Conservation (phyloP, 108 stramenopile genomes). For the Schizochytrium sp. region DNA sequence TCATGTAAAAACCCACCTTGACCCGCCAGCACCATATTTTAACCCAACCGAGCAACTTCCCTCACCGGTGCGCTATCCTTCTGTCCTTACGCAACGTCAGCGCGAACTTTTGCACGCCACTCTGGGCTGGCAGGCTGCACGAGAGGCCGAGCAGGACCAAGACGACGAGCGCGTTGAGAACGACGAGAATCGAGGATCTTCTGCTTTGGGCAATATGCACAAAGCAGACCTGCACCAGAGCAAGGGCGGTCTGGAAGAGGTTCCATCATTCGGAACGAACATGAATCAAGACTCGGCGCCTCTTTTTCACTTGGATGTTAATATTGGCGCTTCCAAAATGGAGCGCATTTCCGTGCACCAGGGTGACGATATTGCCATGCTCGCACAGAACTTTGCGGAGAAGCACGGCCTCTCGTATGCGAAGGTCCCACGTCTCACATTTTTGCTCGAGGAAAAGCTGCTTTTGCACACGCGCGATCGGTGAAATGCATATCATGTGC, state of each 20-base stretch:
- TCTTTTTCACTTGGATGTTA: not conserved
- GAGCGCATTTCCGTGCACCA: not conserved
- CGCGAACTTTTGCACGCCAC: conserved; percentile 7
- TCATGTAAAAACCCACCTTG: not conserved
- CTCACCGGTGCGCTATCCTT: not conserved
- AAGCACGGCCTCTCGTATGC: not conserved
- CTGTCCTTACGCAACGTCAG: not conserved
- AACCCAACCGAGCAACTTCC: not conserved
- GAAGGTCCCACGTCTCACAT: not conserved
- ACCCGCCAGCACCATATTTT: not conserved
- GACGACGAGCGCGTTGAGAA: not conserved
- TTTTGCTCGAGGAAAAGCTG: not conserved
- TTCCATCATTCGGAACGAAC: too few species aligned
- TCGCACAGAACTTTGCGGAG: not conserved
- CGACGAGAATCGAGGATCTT: too few species aligned
- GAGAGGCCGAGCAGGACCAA: not conserved
- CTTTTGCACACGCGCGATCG: not conserved
- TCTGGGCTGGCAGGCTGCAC: not conserved
- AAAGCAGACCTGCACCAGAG: too few species aligned
- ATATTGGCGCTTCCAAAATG: not conserved
- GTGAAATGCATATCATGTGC: not conserved
- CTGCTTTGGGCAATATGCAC: too few species aligned
- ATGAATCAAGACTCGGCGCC: not conserved
- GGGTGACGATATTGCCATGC: not conserved
- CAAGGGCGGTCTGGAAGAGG: too few species aligned